These are phyloP conservation scores for Gypsophila paniculata DNA, from an alignment of 179 eudicot species.

Conservation along the genomic window DNA sequence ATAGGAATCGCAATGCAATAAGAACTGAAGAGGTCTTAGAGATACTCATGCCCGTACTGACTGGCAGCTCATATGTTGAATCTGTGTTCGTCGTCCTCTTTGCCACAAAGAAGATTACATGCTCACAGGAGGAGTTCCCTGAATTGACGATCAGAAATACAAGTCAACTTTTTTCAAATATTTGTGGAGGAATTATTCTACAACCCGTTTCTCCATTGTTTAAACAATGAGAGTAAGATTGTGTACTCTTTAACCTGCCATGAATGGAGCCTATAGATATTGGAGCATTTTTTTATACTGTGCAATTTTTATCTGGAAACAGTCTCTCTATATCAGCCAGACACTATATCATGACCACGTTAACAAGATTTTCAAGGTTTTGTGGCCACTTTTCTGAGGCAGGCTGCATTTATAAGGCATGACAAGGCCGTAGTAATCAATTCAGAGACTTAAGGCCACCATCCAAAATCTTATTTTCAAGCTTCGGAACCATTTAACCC, in stretches of 20 bases:
- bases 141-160: slow-evolving; percentile 7
- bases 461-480: neutral
- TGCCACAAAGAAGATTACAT: slow-evolving; percentile 28
- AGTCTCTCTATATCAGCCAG: too few relatives aligned
- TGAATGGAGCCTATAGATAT: neutral
- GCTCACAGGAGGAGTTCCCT: slow-evolving; percentile 59
- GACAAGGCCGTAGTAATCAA: neutral
- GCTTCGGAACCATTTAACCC: neutral
- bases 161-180: neutral
- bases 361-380: neutral
- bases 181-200: neutral
- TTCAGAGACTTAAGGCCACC: neutral
- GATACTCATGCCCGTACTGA: neutral
- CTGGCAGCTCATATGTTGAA: neutral
- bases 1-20: neutral
- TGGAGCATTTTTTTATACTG: too few relatives aligned
- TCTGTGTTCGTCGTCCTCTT: slow-evolving; percentile 1
- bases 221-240: too few relatives aligned
- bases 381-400: neutral
- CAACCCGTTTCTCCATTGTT: neutral
- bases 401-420: neutral
- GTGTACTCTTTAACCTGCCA: neutral
- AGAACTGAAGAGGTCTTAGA: neutral
- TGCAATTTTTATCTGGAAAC: too few relatives aligned
- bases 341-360: neutral